Evolutionary conservation across 1,284 basidiomycete genomes (phyloP).

Genomic region (Gyrodon tennesseensis): DNA sequence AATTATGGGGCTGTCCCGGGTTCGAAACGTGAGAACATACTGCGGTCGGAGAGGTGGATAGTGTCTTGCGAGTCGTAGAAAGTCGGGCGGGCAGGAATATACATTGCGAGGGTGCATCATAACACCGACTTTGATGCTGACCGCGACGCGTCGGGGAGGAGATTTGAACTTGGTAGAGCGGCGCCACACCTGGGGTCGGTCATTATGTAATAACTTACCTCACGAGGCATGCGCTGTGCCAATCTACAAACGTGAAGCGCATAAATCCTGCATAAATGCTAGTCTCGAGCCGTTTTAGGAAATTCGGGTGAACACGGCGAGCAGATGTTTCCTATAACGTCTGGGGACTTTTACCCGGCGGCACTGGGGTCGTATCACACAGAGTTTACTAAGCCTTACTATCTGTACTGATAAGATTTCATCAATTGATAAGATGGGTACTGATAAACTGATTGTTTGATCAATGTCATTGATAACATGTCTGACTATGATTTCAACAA

Average conservation of each 20-base stretch:
- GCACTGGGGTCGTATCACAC: slow-evolving; percentile 7
- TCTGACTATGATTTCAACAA: not conserved
- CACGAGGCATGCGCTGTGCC: too few species aligned
- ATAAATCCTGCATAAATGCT: too few species aligned
- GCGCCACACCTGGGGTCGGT: not conserved
- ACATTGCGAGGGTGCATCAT: slow-evolving; percentile 68
- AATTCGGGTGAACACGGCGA: too few species aligned
- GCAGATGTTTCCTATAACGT: slow-evolving; percentile 3
- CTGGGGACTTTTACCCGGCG: slow-evolving; percentile 15
- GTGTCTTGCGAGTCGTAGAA: slow-evolving; percentile 57
- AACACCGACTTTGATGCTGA: not conserved
- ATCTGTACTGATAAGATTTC: too few species aligned
- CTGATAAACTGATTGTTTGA: too few species aligned
- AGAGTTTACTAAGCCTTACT: slow-evolving; percentile 2
- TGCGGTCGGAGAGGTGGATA: slow-evolving; percentile 62
- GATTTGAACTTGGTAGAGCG: too few species aligned
- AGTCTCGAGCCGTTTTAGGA: too few species aligned
- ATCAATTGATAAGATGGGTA: not conserved
- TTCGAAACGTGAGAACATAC: slow-evolving; percentile 48
- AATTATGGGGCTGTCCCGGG: slow-evolving; percentile 3
- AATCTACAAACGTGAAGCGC: too few species aligned
- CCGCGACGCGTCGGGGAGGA: too few species aligned
- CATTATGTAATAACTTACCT: slow-evolving; percentile 1
- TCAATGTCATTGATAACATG: not conserved
- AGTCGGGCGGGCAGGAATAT: slow-evolving; percentile 63